phyloP scores from a whole-genome alignment of 495 filamentous ascomycete species.

The Tuber umbilicatum region DNA sequence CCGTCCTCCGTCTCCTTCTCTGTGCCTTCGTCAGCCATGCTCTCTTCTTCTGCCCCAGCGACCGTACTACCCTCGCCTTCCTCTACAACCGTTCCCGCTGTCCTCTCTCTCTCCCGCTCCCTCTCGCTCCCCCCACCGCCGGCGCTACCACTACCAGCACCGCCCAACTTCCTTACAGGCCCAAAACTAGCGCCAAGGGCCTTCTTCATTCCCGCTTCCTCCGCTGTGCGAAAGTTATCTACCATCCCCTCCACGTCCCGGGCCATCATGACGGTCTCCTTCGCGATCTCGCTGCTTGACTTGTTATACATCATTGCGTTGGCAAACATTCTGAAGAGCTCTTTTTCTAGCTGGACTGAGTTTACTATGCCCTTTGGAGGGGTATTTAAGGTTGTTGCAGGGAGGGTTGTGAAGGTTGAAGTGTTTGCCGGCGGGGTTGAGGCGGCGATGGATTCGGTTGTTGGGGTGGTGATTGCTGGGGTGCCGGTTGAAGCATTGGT shows the following conservation, averaged over 20 bases:
- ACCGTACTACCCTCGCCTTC: conserved; percentile 17
- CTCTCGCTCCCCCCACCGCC: conserved; percentile 12
- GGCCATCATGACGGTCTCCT: conserved; percentile 40
- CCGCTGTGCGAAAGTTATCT: conserved; percentile 47
- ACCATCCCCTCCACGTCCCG: conserved; percentile 49
- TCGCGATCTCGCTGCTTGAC: conserved; percentile 39
- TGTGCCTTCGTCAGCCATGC: conserved; percentile 33
- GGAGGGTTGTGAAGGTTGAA: conserved; percentile 55
- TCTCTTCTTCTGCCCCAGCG: conserved; percentile 31
- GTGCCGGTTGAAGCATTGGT: conserved; percentile 42
- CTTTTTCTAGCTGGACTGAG: conserved; percentile 85
- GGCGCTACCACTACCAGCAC: not conserved
- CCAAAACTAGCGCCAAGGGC: conserved; percentile 45
- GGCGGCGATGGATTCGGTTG: conserved; percentile 53
- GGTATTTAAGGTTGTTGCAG: conserved; percentile 57
- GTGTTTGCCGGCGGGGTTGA: conserved; percentile 57
- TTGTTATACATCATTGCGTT: conserved; percentile 96
- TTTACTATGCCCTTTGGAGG: conserved; percentile 92
- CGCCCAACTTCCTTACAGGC: conserved; percentile 24
- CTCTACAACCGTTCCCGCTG: conserved; percentile 20
- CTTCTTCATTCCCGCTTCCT: conserved; percentile 42
- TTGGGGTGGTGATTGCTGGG: conserved; percentile 46
- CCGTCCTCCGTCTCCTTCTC: conserved; percentile 8
- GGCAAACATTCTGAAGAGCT: conserved; percentile 93
- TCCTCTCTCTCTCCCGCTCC: conserved; percentile 33